These are phyloP conservation scores for Pisolithus marmoratus DNA, from an alignment of 768 basidiomycete species.

Conservation along the genomic window DNA sequence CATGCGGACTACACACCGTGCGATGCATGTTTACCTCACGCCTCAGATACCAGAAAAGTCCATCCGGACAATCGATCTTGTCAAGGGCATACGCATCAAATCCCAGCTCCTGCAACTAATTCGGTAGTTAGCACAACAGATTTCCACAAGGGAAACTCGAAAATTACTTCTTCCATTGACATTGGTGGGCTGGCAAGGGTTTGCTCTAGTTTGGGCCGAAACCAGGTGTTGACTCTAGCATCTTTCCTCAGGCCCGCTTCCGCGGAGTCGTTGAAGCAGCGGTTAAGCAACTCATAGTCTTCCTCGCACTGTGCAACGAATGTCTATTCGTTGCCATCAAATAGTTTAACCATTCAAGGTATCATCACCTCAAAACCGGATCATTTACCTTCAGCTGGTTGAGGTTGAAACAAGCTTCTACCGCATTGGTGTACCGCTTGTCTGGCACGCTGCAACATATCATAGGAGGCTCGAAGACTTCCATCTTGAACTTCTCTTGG, in stretches of 20 bases:
- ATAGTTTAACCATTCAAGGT: background rate
- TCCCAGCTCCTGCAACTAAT: conserved; percentile 51
- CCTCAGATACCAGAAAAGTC: conserved; percentile 66
- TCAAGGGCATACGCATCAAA: conserved; percentile 86
- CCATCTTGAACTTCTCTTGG: conserved; percentile 61
- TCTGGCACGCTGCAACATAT: conserved; percentile 69
- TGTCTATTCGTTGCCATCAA: conserved; percentile 41
- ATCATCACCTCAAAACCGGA: background rate
- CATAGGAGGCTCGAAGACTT: conserved; percentile 82
- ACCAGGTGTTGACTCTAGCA: conserved; percentile 63
- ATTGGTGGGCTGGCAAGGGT: conserved; percentile 47
- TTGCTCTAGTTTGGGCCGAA: conserved; percentile 38
- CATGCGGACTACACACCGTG: conserved; percentile 44
- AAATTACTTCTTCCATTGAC: conserved; percentile 50
- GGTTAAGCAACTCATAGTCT: conserved; percentile 71
- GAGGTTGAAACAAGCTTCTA: conserved; percentile 65
- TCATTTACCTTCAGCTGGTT: conserved; percentile 57
- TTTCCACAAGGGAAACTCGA: background rate
- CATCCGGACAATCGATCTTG: conserved; percentile 69
- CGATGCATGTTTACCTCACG: conserved; percentile 62
- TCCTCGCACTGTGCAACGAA: conserved; percentile 81
- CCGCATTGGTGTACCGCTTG: conserved; percentile 51
- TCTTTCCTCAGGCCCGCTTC: conserved; percentile 46
- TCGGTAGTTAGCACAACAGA: conserved; percentile 1
- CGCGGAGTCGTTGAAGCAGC: conserved; percentile 57